phyloP scores from a whole-genome alignment of 345 rosid species.

The Ceriops zippeliana region DNA sequence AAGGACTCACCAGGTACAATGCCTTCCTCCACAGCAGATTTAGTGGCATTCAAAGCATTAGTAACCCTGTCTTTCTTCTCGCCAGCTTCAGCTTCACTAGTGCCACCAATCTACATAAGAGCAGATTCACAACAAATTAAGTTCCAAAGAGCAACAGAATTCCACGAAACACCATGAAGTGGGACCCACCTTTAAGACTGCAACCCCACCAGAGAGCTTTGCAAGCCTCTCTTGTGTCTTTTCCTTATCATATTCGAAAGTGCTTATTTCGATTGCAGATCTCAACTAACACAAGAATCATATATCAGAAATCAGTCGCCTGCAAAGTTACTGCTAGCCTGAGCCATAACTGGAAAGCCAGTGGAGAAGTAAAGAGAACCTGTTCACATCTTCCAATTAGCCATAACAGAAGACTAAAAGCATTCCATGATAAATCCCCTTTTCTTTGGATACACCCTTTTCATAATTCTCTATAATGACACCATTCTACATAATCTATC shows the following conservation, averaged over 20 bases:
- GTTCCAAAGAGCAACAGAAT: neutral
- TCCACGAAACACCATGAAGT: neutral
- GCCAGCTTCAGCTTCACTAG: conserved; percentile 87
- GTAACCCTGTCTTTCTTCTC: conserved; percentile 97
- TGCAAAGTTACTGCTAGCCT: too few relatives aligned
- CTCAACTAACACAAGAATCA: conserved; percentile 45
- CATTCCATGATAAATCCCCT: too few relatives aligned
- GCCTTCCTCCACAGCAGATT: conserved; percentile 99
- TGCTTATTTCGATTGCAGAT: conserved; percentile 63
- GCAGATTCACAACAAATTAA: too few relatives aligned
- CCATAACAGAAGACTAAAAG: too few relatives aligned
- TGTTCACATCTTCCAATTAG: conserved; percentile 62
- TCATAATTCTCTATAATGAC: too few relatives aligned
- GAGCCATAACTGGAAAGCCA: too few relatives aligned
- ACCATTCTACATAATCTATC: too few relatives aligned
- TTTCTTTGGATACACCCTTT: too few relatives aligned
- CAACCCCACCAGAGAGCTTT: conserved; percentile 94
- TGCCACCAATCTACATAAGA: conserved; percentile 80
- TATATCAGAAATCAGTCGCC: neutral
- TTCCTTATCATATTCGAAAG: conserved; percentile 93
- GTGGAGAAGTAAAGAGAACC: conserved; percentile 30
- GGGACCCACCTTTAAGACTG: conserved; percentile 73
- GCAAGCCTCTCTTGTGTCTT: conserved; percentile 93
- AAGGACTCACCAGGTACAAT: conserved; percentile 71
- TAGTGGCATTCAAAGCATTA: conserved; percentile 94